Conservation (phyloP, 768 basidiomycete genomes). For the Pleurotus salmoneostramineus region DNA sequence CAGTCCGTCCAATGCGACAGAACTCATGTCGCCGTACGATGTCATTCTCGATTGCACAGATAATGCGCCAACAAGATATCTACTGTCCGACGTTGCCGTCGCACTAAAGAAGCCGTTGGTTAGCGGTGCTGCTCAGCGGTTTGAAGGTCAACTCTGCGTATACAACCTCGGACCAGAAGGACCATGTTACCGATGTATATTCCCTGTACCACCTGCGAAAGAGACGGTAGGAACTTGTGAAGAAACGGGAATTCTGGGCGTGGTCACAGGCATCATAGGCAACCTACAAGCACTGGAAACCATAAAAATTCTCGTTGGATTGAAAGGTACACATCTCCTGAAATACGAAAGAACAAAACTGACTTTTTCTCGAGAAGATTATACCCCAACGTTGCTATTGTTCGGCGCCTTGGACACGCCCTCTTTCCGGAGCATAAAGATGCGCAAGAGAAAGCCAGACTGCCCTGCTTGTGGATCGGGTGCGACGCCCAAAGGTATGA, state of each 20-base stretch:
- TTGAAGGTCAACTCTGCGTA: slow-evolving; percentile 75
- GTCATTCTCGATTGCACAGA: slow-evolving; percentile 93
- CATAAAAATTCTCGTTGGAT: slow-evolving; percentile 70
- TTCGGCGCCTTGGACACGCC: slow-evolving; percentile 68
- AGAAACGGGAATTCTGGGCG: slow-evolving; percentile 85
- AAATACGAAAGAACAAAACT: neutral
- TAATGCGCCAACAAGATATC: slow-evolving; percentile 87
- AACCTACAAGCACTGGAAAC: slow-evolving; percentile 87
- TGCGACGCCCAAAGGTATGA: slow-evolving; percentile 36
- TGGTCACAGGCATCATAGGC: slow-evolving; percentile 87
- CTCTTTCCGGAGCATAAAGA: slow-evolving; percentile 79
- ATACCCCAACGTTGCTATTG: slow-evolving; percentile 61
- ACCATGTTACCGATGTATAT: slow-evolving; percentile 94
- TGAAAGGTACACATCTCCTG: slow-evolving; percentile 46
- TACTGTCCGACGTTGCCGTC: slow-evolving; percentile 85
- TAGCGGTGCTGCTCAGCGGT: slow-evolving; percentile 88
- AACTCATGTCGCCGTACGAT: slow-evolving; percentile 59
- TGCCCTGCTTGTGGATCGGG: slow-evolving; percentile 74
- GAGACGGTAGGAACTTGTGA: slow-evolving; percentile 74
- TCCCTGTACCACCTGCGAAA: slow-evolving; percentile 72
- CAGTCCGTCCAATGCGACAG: slow-evolving; percentile 57
- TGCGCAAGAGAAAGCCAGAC: slow-evolving; percentile 64
- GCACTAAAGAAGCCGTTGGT: slow-evolving; percentile 77
- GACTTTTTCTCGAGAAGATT: slow-evolving; percentile 33
- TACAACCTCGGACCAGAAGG: slow-evolving; percentile 69